These are phyloP conservation scores for Xanthoconium separans DNA, from an alignment of 1,284 basidiomycete species.

Conservation along the genomic window DNA sequence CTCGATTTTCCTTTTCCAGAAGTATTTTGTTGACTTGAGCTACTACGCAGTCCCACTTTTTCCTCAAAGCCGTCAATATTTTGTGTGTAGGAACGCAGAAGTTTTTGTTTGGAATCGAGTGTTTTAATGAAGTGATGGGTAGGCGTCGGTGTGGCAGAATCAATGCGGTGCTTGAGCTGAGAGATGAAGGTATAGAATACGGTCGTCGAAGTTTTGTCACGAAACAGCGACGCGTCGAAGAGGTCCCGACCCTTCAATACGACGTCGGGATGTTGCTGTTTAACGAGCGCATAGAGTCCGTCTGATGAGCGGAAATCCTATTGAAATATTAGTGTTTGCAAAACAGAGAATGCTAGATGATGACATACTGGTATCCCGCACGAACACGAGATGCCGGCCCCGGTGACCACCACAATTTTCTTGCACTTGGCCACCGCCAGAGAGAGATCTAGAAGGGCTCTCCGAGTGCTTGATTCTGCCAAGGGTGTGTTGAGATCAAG, in stretches of 20 bases:
- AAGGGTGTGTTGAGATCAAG: slow-evolving; percentile 49
- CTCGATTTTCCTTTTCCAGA: slow-evolving; percentile 63
- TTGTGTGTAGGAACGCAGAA: slow-evolving; percentile 91
- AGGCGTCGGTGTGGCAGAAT: slow-evolving; percentile 75
- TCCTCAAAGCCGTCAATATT: slow-evolving; percentile 95
- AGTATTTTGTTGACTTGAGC: slow-evolving; percentile 52
- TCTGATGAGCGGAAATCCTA: slow-evolving; percentile 91
- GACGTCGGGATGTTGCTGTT: slow-evolving; percentile 77
- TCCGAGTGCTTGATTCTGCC: slow-evolving; percentile 51
- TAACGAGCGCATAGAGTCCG: slow-evolving; percentile 86
- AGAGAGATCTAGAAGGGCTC: slow-evolving; percentile 66
- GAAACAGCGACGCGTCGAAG: slow-evolving; percentile 86
- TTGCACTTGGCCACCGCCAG: slow-evolving; percentile 78
- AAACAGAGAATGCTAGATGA: not conserved
- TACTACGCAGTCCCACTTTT: slow-evolving; percentile 70
- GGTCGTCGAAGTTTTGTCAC: slow-evolving; percentile 80
- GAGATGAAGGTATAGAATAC: slow-evolving; percentile 96
- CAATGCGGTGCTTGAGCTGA: slow-evolving; percentile 81
- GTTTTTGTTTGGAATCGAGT: slow-evolving; percentile 80
- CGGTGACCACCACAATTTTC: slow-evolving; percentile 84
- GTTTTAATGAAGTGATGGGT: slow-evolving; percentile 90
- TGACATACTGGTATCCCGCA: slow-evolving; percentile 85
- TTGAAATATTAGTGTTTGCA: not conserved
- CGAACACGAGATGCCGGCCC: slow-evolving; percentile 91
- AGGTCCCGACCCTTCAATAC: slow-evolving; percentile 87